Evolutionary conservation across 768 basidiomycete genomes (phyloP), one percentile per base, ranked within the genome.

Genomic region (Boletus bicolor): DNA sequence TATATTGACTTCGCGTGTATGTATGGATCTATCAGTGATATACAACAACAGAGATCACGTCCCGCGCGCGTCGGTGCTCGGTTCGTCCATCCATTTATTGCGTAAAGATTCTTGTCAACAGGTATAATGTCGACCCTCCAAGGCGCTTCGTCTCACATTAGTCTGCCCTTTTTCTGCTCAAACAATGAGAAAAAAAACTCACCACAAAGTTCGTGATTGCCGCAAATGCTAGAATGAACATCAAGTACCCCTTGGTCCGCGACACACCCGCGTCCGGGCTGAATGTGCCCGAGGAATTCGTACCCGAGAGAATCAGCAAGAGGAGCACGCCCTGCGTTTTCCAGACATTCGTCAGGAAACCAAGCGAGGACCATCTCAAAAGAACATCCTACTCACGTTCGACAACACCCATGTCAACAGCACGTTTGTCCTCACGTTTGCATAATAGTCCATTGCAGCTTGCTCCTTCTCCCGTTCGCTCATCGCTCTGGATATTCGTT

Each of bases 401-500:
- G 90, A 87, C 57, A 94, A 65, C 4, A 90, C 89, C 93, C 93
- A 94, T 4, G 80, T 75, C 53, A 95, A 75, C 43, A 95, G 71
- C 35, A 79, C 88, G 73, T 93, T 93, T 7, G 91, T 93, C 59
- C 92, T 76, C 51, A 94, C 89, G 63, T 85, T 86, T 1, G 91
- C 90, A 69, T 93, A 95, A 73, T 93, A 94, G 62, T 92, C 90
- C 65, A 85, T 87, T 10, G 89, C 89, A 1, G 79, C 80, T 59
- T 85, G 80, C 60, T 92, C 89, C 66, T 78, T 83, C 69, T 91
- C 89, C 12, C 81, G 79, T 17, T 76, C 72, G 26, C 70, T 81
- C 56, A 72, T 70, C 36, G 24, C 57, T 30, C 62, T 66, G 5
- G 63, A 50, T 51, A 48, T 70, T 4, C n/a, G 67, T 15, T 60